Conservation (phyloP, 176 grass and related monocot genomes). For the Panicum miliaceum region DNA sequence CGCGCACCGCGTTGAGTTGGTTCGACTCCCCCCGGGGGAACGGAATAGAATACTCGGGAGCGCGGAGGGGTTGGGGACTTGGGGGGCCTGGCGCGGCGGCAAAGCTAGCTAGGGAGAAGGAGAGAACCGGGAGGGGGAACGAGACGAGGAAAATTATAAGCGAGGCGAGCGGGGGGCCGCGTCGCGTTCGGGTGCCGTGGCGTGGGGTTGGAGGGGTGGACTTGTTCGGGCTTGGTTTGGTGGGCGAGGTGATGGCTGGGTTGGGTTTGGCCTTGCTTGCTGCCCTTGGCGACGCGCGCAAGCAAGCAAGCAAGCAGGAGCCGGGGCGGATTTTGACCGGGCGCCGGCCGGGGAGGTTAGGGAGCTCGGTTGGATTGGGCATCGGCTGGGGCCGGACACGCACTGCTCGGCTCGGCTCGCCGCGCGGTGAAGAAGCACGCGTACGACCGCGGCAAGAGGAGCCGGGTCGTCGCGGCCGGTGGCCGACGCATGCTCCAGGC, state of each 20-base stretch:
- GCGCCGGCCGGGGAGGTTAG: neutral
- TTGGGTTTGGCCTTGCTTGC: neutral
- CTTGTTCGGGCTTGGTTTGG: slow-evolving; percentile 49
- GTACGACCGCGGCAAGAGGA: neutral
- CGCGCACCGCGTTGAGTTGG: slow-evolving; percentile 48
- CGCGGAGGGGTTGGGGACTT: neutral
- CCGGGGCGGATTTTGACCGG: slow-evolving; percentile 51
- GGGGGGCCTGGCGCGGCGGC: neutral
- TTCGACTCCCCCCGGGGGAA: neutral
- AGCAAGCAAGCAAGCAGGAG: neutral
- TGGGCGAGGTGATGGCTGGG: slow-evolving; percentile 13
- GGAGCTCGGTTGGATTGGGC: neutral
- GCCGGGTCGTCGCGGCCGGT: neutral
- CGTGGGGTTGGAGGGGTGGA: slow-evolving; percentile 44
- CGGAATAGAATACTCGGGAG: slow-evolving; percentile 13
- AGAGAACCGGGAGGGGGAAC: neutral
- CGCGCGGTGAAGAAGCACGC: neutral
- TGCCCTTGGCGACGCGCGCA: slow-evolving; percentile 15
- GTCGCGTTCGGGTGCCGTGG: neutral
- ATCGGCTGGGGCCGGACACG: slow-evolving; percentile 29
- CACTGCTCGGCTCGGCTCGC: neutral
- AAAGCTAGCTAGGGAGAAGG: neutral
- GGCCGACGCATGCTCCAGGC: neutral
- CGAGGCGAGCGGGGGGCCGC: neutral
- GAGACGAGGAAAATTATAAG: neutral